Evolutionary conservation across 768 basidiomycete species (phyloP).

Genomic region (Guyanaporus albipodus): DNA sequence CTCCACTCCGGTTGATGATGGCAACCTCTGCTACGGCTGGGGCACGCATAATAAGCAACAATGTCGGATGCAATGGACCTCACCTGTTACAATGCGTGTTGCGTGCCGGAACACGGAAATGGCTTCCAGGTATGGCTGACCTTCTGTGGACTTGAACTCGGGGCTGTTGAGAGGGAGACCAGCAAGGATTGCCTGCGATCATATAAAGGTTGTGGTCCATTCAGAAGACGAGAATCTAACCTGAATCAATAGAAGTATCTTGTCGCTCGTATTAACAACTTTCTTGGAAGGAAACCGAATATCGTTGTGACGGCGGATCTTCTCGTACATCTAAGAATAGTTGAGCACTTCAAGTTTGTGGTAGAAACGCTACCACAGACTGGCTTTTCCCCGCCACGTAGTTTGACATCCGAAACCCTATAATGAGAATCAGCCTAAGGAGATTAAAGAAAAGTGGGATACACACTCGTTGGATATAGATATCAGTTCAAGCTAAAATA

Average conservation of each 20-base stretch:
- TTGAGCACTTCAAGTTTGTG: background rate
- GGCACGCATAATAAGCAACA: constrained; percentile 4
- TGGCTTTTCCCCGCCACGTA: constrained; percentile 73
- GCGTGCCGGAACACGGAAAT: constrained; percentile 71
- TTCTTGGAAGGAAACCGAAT: constrained; percentile 76
- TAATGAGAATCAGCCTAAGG: background rate
- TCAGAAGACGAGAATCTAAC: constrained; percentile 32
- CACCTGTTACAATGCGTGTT: constrained; percentile 72
- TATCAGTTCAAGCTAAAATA: constrained; percentile 57
- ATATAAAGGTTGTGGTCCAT: constrained; percentile 4
- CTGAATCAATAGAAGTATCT: constrained; percentile 78
- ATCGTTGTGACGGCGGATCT: constrained; percentile 65
- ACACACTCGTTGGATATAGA: constrained; percentile 64
- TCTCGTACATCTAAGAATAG: constrained; percentile 51
- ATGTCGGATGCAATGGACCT: background rate
- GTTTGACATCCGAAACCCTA: constrained; percentile 64
- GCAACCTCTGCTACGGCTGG: constrained; percentile 78
- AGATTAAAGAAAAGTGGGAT: background rate
- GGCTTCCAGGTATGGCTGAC: constrained; percentile 69
- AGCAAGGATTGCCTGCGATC: constrained; percentile 60
- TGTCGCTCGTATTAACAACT: constrained; percentile 67
- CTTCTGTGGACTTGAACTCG: constrained; percentile 70
- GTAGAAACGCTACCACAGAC: constrained; percentile 32
- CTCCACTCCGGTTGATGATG: constrained; percentile 58
- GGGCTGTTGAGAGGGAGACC: constrained; percentile 63